Base-by-base conservation (phyloP, 768 basidiomycete species). In the Auriculariales sp. region DNA sequence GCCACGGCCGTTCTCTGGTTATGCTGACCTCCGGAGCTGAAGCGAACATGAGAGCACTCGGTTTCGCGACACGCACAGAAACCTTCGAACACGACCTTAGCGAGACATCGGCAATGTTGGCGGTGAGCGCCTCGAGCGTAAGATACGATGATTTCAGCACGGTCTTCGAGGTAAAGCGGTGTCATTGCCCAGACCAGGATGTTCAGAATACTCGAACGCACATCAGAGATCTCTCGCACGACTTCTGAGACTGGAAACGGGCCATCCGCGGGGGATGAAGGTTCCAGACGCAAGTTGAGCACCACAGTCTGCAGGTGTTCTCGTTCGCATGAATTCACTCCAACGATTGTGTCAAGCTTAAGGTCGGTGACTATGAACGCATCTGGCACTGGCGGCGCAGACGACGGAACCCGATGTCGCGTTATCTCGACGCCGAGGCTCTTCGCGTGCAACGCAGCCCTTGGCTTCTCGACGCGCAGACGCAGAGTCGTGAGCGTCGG, bases 81-180 rank as follows among this genome's bases (percentile, higher is more conserved):
- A 82, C 68, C 2, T 62, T 55, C 14, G 64, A 56, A 49, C 57
- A 53, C 19, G 61, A 51, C 10, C 57, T 46, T 14, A 85, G 67
- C 1, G 73, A 64, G 33, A 70, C 65, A 10, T 65, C 59, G 0
- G 83, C 75, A 17, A 80, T 67, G 15, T 64, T 65, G 4, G 81
- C 76, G 3, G 74, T 71, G n/a, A 89, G 64, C 1, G 83, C 75
- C 59, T 90, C 86, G 34, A 89, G 64, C 0, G 85, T 89, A 22
- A 74, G 62, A 58, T 70, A 84, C 0, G 68, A 63, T 0, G 81
- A 73, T 0, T 58, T 49, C 15, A 62, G 58, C 3, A 80, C 68
- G 51, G 61, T 69, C 81, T 85, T 56, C 5, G 56, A 4, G 28
- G 49, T 28, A 52, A 54, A 27, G 55, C 28, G 49, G 29, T 44